Conservation (phyloP, 768 basidiomycete species). For the Lanmaoa rubissima region DNA sequence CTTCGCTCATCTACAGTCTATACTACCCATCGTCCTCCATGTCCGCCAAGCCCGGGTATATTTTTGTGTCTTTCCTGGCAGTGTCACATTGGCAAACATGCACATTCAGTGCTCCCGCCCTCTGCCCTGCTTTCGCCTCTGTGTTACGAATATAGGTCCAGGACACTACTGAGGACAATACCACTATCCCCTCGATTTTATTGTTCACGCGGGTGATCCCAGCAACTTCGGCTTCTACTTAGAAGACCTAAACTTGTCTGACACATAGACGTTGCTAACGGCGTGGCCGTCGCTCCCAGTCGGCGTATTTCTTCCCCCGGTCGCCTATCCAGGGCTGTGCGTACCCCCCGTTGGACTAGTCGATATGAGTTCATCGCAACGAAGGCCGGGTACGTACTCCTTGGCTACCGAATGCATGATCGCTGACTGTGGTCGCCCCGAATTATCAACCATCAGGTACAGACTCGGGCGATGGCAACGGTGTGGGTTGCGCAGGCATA, state of each 20-base stretch:
- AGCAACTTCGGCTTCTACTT: not conserved
- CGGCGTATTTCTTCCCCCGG: rapidly evolving
- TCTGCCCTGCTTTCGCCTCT: too few species aligned
- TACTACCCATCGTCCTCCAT: not conserved
- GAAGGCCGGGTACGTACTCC: not conserved
- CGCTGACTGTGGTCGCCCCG: not conserved
- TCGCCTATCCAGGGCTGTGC: rapidly evolving
- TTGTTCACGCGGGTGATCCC: too few species aligned
- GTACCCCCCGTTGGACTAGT: not conserved
- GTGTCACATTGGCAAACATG: not conserved
- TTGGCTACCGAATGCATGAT: not conserved
- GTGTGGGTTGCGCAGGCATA: too few species aligned
- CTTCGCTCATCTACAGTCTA: not conserved
- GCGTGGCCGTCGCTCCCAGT: rapidly evolving
- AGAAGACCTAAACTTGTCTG: rapidly evolving
- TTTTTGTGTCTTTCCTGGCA: not conserved
- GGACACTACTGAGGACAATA: too few species aligned
- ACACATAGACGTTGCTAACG: not conserved
- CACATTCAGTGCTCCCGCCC: not conserved
- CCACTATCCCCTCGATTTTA: too few species aligned
- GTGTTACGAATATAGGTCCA: too few species aligned
- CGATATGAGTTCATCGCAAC: not conserved
- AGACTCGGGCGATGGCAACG: too few species aligned
- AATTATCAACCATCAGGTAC: too few species aligned
- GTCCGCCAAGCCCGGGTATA: constrained; percentile 3